A percentile compares a stretch with the other conserved stretches of the same genome.
phyloP scores from a whole-genome alignment of 2,329 filamentous ascomycete species.

The Fonsecaea multimorphosa region DNA sequence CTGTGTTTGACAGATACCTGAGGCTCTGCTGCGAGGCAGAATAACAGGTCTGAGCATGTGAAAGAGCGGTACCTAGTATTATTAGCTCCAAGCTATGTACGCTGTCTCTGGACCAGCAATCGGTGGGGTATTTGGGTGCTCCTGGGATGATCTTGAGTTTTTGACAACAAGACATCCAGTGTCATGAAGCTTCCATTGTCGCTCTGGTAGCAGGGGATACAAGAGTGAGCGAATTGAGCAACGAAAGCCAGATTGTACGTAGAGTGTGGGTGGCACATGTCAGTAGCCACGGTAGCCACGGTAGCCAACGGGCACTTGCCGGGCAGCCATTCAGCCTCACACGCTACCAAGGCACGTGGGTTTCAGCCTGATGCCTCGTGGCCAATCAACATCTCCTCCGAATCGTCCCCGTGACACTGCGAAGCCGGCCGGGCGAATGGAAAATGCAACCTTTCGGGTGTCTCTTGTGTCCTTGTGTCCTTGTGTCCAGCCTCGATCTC shows the following conservation, averaged over 20 bases:
- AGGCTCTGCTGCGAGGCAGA: background rate
- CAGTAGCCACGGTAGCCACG: background rate
- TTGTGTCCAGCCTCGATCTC: slow-evolving; percentile 10
- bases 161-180: background rate
- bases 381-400: slow-evolving; percentile 8
- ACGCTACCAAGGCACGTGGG: background rate
- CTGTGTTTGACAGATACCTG: background rate
- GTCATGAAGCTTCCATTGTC: background rate
- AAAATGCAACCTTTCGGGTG: slow-evolving; percentile 11
- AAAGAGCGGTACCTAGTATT: background rate
- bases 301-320: background rate
- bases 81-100: background rate
- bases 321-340: slow-evolving; percentile 15
- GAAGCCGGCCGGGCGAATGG: slow-evolving; percentile 30
- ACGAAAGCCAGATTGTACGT: background rate
- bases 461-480: background rate
- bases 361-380: slow-evolving; percentile 10
- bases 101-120: background rate
- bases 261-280: slow-evolving; percentile 1
- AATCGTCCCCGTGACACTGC: background rate
- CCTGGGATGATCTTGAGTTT: too few relatives aligned
- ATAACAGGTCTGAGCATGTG: background rate
- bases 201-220: background rate
- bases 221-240: background rate
- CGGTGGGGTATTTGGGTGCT: background rate